Base-by-base conservation (phyloP, 176 grass and related monocot species). In the Coix lacrymajobi region DNA sequence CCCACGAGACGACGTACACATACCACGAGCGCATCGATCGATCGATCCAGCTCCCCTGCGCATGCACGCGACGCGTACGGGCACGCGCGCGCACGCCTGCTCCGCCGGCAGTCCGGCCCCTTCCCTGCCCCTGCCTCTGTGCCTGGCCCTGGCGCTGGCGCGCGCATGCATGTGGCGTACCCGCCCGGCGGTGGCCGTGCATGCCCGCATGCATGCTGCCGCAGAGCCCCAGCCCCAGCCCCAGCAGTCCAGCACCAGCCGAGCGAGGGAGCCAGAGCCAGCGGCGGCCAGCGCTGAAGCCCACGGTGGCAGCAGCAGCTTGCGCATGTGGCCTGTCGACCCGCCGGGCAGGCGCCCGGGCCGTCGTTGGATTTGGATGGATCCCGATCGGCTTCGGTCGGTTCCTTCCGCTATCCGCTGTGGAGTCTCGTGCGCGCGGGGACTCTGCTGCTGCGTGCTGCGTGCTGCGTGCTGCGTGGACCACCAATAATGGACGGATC, bases 401-500 rank as follows among this genome's bases (percentile, higher is more conserved):
- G 11, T 9, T 24, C 45, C 11, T 48, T 49, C 46, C 24, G n/a
- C 68, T 30, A n/a, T 19, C 19, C 26, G 44, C 71, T 17, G 29
- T 78, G 75, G 75, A 71, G 66, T 36, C 85, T 61, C 62, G 76
- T 37, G 45, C 69, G 29, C 26, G 28, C 52, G 38, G 46, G 9
- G 17, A 13, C 6, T 65, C 39, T 7, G 39, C 26, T 25, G 11
- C 25, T 11, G 22, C n/a, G n/a, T n/a, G n/a, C n/a, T n/a, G n/a
- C n/a, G n/a, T n/a, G n/a, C n/a, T n/a, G n/a, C n/a, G n/a, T n/a
- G n/a, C n/a, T n/a, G n/a, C n/a, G n/a, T n/a, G 87, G 83, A 85
- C 87, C 87, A 85, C 83, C 83, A 89, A 85, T 89, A 89, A 81
- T 89, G 56, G 32, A 26, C 76, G 71, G 57, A 43, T 61, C 58